Evolutionary conservation across 2,329 filamentous ascomycete genomes (phyloP).

Genomic region (Claviceps quebecensis): DNA sequence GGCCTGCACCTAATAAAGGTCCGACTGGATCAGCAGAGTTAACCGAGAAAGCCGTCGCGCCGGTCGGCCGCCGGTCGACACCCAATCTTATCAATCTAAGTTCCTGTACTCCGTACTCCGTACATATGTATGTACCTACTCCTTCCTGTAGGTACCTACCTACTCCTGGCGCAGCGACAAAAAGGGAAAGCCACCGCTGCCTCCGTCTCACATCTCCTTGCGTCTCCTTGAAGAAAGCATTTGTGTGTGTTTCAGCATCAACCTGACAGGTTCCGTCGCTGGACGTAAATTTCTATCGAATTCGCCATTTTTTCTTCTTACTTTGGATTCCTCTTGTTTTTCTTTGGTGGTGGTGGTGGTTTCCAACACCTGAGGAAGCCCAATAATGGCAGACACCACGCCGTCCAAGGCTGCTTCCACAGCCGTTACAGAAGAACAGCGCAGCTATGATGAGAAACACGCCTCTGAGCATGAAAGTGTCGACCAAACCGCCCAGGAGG

Average conservation of each 20-base stretch:
- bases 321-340: neutral
- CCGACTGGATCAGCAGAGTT: too few species aligned
- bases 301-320: neutral
- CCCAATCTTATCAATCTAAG: conserved; percentile 3
- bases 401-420: neutral
- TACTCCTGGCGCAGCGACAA: neutral
- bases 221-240: too few species aligned
- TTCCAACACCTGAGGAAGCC: neutral
- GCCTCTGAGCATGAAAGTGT: neutral
- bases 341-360: neutral
- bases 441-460: neutral
- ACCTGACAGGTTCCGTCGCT: neutral
- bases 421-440: neutral
- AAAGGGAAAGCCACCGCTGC: neutral
- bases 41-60: neutral
- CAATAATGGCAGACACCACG: neutral
- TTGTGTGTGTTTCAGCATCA: too few species aligned
- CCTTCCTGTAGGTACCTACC: too few species aligned
- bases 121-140: too few species aligned
- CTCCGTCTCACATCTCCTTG: neutral
- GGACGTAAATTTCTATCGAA: neutral
- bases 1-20: too few species aligned
- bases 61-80: neutral
- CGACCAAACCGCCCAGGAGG: neutral
- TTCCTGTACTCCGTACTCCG: neutral